Evolutionary conservation across 805 yeast genomes (phyloP).

Genomic region (Sugiyamaella boreocaroliniensis): DNA sequence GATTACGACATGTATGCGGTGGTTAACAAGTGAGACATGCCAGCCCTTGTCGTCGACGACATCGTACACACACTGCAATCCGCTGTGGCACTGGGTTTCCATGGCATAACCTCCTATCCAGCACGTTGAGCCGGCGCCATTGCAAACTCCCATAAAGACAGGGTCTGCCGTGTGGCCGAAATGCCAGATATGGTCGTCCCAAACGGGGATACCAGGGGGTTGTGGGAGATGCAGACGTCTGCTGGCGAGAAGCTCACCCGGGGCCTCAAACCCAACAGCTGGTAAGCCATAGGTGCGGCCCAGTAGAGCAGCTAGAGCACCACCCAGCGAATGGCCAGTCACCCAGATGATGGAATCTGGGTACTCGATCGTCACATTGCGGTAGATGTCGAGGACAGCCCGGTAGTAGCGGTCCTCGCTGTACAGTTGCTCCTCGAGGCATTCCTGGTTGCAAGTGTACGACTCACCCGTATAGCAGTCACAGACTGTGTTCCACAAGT

Average conservation of each 20-base stretch:
- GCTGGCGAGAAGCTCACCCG: slow-evolving; percentile 83
- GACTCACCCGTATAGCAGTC: slow-evolving; percentile 75
- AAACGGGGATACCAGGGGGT: slow-evolving; percentile 82
- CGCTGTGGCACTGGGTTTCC: slow-evolving; percentile 95
- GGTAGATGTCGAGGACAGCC: slow-evolving; percentile 69
- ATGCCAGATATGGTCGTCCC: slow-evolving; percentile 85
- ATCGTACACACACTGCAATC: slow-evolving; percentile 80
- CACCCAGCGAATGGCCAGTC: slow-evolving; percentile 94
- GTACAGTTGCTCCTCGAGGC: slow-evolving; percentile 70
- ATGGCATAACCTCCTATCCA: slow-evolving; percentile 92
- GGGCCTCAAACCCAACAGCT: slow-evolving; percentile 84
- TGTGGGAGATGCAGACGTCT: slow-evolving; percentile 79
- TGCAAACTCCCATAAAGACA: slow-evolving; percentile 91
- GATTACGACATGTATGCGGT: slow-evolving; percentile 83
- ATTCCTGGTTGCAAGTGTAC: slow-evolving; percentile 81
- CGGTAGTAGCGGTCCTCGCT: slow-evolving; percentile 75
- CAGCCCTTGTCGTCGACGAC: slow-evolving; percentile 85
- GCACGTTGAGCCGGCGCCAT: slow-evolving; percentile 86
- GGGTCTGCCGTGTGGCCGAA: slow-evolving; percentile 97
- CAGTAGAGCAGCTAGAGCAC: slow-evolving; percentile 69
- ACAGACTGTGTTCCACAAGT: slow-evolving; percentile 91
- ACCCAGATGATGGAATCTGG: slow-evolving; percentile 77
- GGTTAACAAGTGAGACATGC: slow-evolving; percentile 82
- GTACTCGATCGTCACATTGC: slow-evolving; percentile 59
- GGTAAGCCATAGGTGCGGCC: slow-evolving; percentile 91